These are phyloP conservation scores for Lipomyces yamanashiensis DNA, from an alignment of 805 yeast genomes.

Conservation along the genomic window DNA sequence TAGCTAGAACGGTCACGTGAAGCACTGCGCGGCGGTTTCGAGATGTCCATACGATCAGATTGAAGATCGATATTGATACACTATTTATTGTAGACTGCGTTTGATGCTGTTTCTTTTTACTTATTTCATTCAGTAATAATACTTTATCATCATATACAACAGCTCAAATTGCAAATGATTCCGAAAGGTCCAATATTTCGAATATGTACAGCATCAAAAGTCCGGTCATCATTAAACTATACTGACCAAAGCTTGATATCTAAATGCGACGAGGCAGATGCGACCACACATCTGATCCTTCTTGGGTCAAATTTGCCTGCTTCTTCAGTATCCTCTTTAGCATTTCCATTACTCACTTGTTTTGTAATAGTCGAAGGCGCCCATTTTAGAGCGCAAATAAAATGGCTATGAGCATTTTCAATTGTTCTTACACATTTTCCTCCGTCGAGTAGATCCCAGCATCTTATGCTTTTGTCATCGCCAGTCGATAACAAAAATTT, in stretches of 20 bases:
- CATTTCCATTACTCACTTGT: constrained; percentile 38
- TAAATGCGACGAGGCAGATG: constrained; percentile 67
- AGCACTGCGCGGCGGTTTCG: background rate
- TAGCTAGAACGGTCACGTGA: background rate
- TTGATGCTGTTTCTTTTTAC: no score
- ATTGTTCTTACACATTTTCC: constrained; percentile 57
- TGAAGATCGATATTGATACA: no score
- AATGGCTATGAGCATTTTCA: constrained; percentile 70
- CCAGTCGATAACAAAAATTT: constrained; percentile 69
- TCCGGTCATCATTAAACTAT: background rate
- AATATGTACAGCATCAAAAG: background rate
- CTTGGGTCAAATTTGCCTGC: constrained; percentile 44
- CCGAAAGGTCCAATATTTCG: no score
- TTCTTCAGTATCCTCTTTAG: constrained; percentile 16
- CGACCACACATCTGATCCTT: constrained; percentile 64
- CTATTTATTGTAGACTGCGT: no score
- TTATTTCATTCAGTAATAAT: no score
- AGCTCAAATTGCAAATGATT: no score
- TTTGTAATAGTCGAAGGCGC: constrained; percentile 42
- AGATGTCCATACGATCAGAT: background rate
- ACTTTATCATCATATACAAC: no score
- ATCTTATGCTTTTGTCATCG: constrained; percentile 75
- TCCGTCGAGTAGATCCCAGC: constrained; percentile 69
- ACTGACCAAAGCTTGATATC: constrained; percentile 58
- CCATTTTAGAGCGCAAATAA: constrained; percentile 61